Evolutionary conservation across 768 basidiomycete genomes (phyloP), one percentile per base, ranked within the genome.

Genomic region (Piloderma croceum): DNA sequence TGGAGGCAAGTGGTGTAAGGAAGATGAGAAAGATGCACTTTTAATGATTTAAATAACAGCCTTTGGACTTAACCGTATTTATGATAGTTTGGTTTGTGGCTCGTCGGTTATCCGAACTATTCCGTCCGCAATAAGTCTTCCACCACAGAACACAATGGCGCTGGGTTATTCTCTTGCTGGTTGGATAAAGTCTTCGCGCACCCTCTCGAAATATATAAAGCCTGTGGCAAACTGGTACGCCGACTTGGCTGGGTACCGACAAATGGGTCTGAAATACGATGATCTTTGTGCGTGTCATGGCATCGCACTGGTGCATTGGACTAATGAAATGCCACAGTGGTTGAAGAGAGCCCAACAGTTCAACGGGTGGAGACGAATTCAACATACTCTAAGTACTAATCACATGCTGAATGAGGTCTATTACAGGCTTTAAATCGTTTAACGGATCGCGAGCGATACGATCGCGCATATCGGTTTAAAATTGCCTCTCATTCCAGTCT

Each of bases 191-290:
- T 73, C 77, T 33, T 82, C 79, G 20, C 76, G 78, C 52, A 72
- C 78, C 18, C 72, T 96, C 41, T 74, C 73, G 59, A 72, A 67
- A 44, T 70, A 76, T 65, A 49, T 94, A 47, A 81, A 79, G 45
- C 91, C 91, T 41, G 36, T 96, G 41, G 87, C 91, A 6, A 71
- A 76, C 50, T 84, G 82, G 77, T 97, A 96, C 57, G 83, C 83
- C 52, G 61, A 84, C 59, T 65, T 82, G 39, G 62, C 83, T 27
- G 91, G 93, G 29, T 88, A 92, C 73, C 77, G 94, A 51, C 73
- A 81, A 56, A 73, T 88, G 56, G 94, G 94, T 50, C 77, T 97
- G 65, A 80, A 76, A 57, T 93, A 96, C 61, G 94, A 99, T 62
- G 94, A 99, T 74, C 78, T 99, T 56, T 70, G 89, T 91, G 51